Evolutionary conservation across 345 rosid species (phyloP).

Genomic region (Gossypioides kirkii): DNA sequence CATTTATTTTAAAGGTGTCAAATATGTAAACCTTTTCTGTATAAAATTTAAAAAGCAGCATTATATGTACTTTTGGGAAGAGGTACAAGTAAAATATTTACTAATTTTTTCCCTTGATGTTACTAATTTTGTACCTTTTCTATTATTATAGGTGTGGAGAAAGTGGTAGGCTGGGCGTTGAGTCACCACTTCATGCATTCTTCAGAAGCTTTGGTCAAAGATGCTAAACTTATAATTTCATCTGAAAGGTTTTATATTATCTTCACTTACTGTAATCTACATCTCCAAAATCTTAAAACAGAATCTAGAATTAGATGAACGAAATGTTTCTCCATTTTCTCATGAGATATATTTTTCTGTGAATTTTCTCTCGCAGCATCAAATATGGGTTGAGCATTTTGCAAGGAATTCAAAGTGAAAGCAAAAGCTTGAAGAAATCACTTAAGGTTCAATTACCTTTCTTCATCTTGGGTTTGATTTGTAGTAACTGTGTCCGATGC

Average conservation of each 20-base stretch:
- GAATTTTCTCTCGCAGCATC: slow-evolving; percentile 42
- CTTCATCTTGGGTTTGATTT: neutral
- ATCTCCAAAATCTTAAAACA: slow-evolving; percentile 44
- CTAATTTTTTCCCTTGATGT: neutral
- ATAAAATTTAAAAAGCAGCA: neutral
- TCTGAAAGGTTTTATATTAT: slow-evolving; percentile 53
- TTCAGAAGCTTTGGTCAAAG: slow-evolving; percentile 48
- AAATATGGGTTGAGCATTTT: slow-evolving; percentile 63
- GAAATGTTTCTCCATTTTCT: neutral
- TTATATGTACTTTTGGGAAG: neutral
- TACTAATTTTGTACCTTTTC: neutral
- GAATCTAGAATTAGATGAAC: neutral
- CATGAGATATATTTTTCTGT: neutral
- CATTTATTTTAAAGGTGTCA: neutral
- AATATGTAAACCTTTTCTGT: neutral
- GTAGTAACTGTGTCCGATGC: neutral
- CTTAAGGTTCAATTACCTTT: slow-evolving; percentile 49
- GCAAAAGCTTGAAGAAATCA: slow-evolving; percentile 70
- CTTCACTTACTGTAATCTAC: neutral
- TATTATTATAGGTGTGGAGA: slow-evolving; percentile 63
- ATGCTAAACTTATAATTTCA: slow-evolving; percentile 61
- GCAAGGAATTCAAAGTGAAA: slow-evolving; percentile 61
- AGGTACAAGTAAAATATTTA: neutral
- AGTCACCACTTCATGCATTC: slow-evolving; percentile 78
- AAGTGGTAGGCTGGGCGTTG: slow-evolving; percentile 87